A percentile compares a stretch with the other conserved stretches of the same genome.
phyloP scores from a whole-genome alignment of 225 moss, liverwort and hornwort species.

The Physcomitrium patens region DNA sequence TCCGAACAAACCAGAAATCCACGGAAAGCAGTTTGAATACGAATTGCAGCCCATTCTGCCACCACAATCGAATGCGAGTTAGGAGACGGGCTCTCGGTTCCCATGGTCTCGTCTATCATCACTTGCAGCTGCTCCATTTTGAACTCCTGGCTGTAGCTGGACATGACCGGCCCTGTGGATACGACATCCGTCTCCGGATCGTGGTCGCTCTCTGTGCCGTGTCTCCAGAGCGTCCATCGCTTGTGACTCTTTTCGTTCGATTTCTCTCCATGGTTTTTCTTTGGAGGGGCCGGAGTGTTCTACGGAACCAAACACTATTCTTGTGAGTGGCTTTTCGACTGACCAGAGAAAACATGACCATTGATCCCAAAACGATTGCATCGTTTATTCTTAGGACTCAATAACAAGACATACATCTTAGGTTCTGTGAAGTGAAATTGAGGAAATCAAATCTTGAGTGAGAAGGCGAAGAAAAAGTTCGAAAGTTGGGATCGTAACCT shows the following conservation, averaged over 20 bases:
- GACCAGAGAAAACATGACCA: no score
- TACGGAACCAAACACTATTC: not conserved
- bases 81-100: slow-evolving; percentile 48
- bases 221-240: slow-evolving; percentile 66
- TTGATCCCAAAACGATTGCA: no score
- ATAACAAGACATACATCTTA: no score
- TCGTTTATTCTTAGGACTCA: no score
- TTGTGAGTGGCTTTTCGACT: no score
- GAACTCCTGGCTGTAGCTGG: slow-evolving; percentile 61
- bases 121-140: slow-evolving; percentile 54
- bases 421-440: no score
- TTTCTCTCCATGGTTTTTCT: slow-evolving; percentile 46
- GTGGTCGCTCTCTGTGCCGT: slow-evolving; percentile 54
- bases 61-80: slow-evolving; percentile 61
- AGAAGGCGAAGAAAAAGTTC: no score
- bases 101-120: slow-evolving; percentile 51
- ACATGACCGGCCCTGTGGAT: slow-evolving; percentile 46
- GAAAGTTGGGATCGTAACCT: no score
- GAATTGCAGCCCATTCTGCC: slow-evolving; percentile 78
- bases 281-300: slow-evolving; percentile 36
- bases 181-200: slow-evolving; percentile 59
- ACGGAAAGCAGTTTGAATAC: slow-evolving; percentile 93
- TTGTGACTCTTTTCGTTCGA: slow-evolving; percentile 58
- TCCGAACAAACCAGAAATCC: slow-evolving; percentile 70
- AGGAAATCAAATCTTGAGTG: no score